phyloP scores from a whole-genome alignment of 2,329 filamentous ascomycete species.

The Fusarium fracticaudum region DNA sequence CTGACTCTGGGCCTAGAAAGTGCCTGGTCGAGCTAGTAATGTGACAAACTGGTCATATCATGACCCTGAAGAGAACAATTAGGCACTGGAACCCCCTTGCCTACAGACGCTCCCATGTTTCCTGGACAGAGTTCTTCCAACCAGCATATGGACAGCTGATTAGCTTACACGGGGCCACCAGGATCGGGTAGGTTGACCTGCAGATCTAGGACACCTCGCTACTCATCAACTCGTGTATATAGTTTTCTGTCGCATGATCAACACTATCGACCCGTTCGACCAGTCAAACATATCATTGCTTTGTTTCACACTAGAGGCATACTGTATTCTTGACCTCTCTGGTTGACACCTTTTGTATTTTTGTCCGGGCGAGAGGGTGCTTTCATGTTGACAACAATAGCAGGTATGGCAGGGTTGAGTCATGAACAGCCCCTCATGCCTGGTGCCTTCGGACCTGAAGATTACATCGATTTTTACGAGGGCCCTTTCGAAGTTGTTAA shows the following conservation, averaged over 20 bases:
- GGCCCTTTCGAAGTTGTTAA: slow-evolving; percentile 43
- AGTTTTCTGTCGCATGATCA: slow-evolving; percentile 15
- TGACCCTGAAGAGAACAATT: background rate
- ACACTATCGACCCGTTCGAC: background rate
- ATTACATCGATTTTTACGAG: slow-evolving; percentile 44
- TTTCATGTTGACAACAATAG: background rate
- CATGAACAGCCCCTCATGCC: slow-evolving; percentile 40
- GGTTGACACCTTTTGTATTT: background rate
- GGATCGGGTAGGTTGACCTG: background rate
- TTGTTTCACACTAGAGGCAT: background rate
- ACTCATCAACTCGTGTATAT: slow-evolving; percentile 13
- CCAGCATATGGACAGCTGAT: background rate
- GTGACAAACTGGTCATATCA: background rate
- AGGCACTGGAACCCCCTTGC: background rate
- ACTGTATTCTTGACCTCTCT: background rate
- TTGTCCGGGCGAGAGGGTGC: background rate
- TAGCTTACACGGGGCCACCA: slow-evolving; percentile 6
- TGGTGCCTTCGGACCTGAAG: slow-evolving; percentile 44
- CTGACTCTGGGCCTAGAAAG: slow-evolving; percentile 22
- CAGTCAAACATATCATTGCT: background rate
- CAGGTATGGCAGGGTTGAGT: slow-evolving; percentile 16
- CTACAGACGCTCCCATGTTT: background rate
- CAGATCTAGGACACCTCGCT: background rate
- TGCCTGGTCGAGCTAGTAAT: slow-evolving; percentile 21
- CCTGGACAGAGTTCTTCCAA: background rate